Percentiles rank a stretch among this genome's conserved stretches.
These are phyloP conservation scores for Amphichorda felina DNA, from an alignment of 2,329 filamentous ascomycete species.

Conservation along the genomic window DNA sequence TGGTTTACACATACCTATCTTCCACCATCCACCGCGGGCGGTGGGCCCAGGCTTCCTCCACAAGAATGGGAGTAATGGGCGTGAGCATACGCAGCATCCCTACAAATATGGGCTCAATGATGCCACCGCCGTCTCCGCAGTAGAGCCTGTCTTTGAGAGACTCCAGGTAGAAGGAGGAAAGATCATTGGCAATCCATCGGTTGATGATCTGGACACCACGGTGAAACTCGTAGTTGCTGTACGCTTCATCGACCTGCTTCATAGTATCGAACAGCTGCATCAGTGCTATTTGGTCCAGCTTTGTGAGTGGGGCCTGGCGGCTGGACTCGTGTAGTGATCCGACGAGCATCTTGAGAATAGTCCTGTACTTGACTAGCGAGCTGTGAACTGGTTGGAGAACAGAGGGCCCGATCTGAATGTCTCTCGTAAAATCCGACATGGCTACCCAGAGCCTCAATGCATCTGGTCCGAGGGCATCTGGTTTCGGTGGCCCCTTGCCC, in stretches of 20 bases:
- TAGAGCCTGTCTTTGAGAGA: conserved; percentile 86
- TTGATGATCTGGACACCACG: conserved; percentile 63
- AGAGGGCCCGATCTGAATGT: conserved; percentile 70
- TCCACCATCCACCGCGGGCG: conserved; percentile 52
- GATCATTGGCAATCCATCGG: conserved; percentile 67
- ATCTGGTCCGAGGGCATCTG: conserved; percentile 73
- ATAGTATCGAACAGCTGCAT: conserved; percentile 60
- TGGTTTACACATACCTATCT: conserved; percentile 20
- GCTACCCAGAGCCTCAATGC: conserved; percentile 85
- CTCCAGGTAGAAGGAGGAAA: conserved; percentile 92
- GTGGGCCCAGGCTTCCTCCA: conserved; percentile 81
- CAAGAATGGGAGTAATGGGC: conserved; percentile 69
- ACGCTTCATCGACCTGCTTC: conserved; percentile 50
- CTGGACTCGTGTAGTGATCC: conserved; percentile 55
- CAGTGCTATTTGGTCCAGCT: conserved; percentile 64
- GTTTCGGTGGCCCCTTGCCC: conserved; percentile 32
- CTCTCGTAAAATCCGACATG: conserved; percentile 80
- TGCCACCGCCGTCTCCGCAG: conserved; percentile 59
- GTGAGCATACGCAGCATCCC: conserved; percentile 68
- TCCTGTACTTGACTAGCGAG: conserved; percentile 73
- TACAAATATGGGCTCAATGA: conserved; percentile 54
- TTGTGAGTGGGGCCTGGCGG: conserved; percentile 37
- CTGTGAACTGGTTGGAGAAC: conserved; percentile 68
- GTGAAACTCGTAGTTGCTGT: conserved; percentile 69
- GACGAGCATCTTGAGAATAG: conserved; percentile 81